phyloP scores from a whole-genome alignment of 2,329 filamentous ascomycete species.

The Alternaria ventricosa region DNA sequence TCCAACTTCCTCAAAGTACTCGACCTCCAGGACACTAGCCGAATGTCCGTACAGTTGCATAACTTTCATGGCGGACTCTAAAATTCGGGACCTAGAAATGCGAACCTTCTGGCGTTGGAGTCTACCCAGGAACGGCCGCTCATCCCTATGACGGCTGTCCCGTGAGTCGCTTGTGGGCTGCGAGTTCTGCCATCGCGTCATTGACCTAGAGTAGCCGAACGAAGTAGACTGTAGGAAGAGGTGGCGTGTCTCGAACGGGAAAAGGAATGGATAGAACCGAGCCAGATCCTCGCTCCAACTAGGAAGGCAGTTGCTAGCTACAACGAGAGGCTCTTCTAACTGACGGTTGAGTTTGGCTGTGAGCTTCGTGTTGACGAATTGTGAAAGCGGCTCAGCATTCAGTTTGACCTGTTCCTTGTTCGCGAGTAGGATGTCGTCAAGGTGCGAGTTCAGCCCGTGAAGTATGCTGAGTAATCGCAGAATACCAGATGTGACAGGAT shows the following conservation, averaged over 20 bases:
- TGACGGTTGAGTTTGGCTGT: constrained; percentile 98
- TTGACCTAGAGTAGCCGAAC: constrained; percentile 95
- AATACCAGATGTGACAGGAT: constrained; percentile 85
- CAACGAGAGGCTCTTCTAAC: constrained; percentile 93
- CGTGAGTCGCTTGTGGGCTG: constrained; percentile 82
- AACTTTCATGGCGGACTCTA: constrained; percentile 96
- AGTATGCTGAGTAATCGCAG: constrained; percentile 86
- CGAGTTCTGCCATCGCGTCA: constrained; percentile 95
- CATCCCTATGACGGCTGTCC: constrained; percentile 81
- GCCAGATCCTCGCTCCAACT: constrained; percentile 96
- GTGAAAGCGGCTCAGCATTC: constrained; percentile 81
- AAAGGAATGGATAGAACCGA: constrained; percentile 92
- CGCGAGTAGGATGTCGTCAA: constrained; percentile 87
- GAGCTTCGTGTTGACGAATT: constrained; percentile 98
- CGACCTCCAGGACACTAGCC: constrained; percentile 92
- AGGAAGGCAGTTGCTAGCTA: constrained; percentile 94
- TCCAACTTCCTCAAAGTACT: constrained; percentile 98
- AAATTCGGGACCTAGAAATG: constrained; percentile 90
- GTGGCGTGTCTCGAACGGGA: constrained; percentile 96
- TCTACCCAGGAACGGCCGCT: constrained; percentile 87
- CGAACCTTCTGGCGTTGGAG: constrained; percentile 97
- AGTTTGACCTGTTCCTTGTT: constrained; percentile 74
- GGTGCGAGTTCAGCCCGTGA: constrained; percentile 89
- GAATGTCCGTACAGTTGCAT: constrained; percentile 99
- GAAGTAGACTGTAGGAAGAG: constrained; percentile 97